Conservation (phyloP, 495 filamentous ascomycete genomes). For the Daldinia grandis region DNA sequence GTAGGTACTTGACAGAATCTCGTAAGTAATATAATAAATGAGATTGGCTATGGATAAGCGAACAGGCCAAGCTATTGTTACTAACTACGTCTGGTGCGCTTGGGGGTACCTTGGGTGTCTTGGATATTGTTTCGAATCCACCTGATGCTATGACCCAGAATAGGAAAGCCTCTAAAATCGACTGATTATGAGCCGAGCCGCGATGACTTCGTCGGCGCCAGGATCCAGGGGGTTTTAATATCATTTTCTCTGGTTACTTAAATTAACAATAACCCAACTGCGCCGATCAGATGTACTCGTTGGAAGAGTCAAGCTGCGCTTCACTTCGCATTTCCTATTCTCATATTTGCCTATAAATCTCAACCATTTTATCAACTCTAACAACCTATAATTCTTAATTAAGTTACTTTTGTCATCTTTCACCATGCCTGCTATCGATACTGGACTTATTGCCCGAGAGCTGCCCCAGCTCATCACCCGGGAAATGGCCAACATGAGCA, state of each 20-base stretch:
- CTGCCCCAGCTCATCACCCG: slow-evolving; percentile 37
- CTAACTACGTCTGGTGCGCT: neutral
- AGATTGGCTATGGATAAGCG: neutral
- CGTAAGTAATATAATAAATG: neutral
- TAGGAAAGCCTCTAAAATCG: slow-evolving; percentile 28
- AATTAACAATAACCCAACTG: slow-evolving; percentile 2
- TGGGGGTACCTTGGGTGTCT: slow-evolving; percentile 13
- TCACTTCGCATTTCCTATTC: slow-evolving; percentile 6
- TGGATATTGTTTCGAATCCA: slow-evolving; percentile 36
- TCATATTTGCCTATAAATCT: neutral
- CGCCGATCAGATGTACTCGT: neutral
- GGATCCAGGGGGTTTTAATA: slow-evolving; percentile 10
- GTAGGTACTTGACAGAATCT: neutral
- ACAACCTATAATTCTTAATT: slow-evolving; percentile 3
- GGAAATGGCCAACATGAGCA: slow-evolving; percentile 32
- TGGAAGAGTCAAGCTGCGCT: slow-evolving; percentile 11
- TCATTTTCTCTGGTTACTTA: slow-evolving; percentile 14
- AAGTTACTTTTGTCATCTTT: neutral
- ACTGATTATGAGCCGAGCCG: slow-evolving; percentile 36
- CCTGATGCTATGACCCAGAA: slow-evolving; percentile 9
- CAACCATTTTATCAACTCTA: neutral
- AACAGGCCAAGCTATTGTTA: neutral
- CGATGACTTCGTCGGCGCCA: slow-evolving; percentile 13
- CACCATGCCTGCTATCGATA: slow-evolving; percentile 33
- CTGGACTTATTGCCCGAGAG: slow-evolving; percentile 30